Evolutionary conservation across 441 rosid genomes (phyloP).

Genomic region (Euphorbia schlechtendalii): DNA sequence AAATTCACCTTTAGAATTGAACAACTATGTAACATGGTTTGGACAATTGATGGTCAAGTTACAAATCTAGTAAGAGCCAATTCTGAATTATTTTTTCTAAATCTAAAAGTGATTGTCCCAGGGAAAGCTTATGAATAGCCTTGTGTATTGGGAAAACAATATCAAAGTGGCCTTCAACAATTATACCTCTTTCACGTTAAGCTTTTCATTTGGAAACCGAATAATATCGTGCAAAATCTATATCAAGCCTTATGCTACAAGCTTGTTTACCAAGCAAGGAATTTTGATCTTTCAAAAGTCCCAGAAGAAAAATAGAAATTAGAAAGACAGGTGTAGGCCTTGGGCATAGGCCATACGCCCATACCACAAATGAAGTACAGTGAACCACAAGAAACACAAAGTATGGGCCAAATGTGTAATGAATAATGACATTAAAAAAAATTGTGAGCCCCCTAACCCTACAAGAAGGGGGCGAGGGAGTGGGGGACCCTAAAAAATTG

Average conservation of each 20-base stretch:
- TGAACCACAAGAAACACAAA: slow-evolving; percentile 1
- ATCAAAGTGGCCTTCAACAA: no score
- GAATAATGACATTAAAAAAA: slow-evolving; percentile 11
- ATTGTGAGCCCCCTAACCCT: background rate
- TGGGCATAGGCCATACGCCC: slow-evolving; percentile 15
- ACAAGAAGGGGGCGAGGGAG: background rate
- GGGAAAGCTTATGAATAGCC: no score
- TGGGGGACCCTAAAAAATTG: slow-evolving; percentile 25
- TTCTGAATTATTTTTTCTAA: no score
- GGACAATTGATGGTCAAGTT: background rate
- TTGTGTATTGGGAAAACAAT: no score
- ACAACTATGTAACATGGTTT: no score
- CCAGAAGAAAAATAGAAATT: background rate
- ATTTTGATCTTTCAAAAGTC: background rate
- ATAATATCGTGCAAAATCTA: no score
- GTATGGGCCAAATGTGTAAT: slow-evolving; percentile 22
- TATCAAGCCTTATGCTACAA: no score
- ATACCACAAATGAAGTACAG: background rate
- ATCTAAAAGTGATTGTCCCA: no score
- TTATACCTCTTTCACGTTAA: no score
- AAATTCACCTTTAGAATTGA: background rate
- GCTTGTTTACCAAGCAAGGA: no score
- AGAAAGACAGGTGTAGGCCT: slow-evolving; percentile 6
- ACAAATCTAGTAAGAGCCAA: background rate
- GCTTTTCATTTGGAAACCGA: no score